Evolutionary conservation across 495 filamentous ascomycete species (phyloP).

Genomic region (Pyrenula massariospora): DNA sequence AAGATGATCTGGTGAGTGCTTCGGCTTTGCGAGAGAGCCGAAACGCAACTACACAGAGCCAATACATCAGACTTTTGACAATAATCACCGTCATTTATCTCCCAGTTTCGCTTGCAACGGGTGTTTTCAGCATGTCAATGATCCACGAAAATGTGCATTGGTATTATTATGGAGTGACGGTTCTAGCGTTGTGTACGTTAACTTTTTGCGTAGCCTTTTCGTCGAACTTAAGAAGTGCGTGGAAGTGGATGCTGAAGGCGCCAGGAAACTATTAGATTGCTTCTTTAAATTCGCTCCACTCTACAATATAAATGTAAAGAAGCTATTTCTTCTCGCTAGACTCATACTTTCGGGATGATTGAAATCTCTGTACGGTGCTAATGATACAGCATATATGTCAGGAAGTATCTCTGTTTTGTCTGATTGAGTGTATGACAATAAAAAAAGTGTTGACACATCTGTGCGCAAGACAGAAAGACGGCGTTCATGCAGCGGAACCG

Average conservation of each 20-base stretch:
- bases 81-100: background rate
- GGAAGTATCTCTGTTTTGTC: too few relatives aligned
- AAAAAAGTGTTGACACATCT: too few relatives aligned
- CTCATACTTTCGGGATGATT: too few relatives aligned
- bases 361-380: background rate
- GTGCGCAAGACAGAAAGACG: too few relatives aligned
- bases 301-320: too few relatives aligned
- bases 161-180: background rate
- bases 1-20: background rate
- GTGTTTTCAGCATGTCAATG: background rate
- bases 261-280: too few relatives aligned
- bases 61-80: background rate
- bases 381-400: background rate
- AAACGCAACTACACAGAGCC: background rate
- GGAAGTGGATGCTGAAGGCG: background rate
- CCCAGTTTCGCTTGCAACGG: background rate
- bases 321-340: too few relatives aligned
- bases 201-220: background rate
- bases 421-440: too few relatives aligned
- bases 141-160: background rate
- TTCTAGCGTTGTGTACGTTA: background rate
- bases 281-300: too few relatives aligned
- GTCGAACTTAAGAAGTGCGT: background rate
- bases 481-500: too few relatives aligned
- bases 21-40: background rate